phyloP scores from a whole-genome alignment of 2,329 filamentous ascomycete genomes.

The Dactylellina leptospora region DNA sequence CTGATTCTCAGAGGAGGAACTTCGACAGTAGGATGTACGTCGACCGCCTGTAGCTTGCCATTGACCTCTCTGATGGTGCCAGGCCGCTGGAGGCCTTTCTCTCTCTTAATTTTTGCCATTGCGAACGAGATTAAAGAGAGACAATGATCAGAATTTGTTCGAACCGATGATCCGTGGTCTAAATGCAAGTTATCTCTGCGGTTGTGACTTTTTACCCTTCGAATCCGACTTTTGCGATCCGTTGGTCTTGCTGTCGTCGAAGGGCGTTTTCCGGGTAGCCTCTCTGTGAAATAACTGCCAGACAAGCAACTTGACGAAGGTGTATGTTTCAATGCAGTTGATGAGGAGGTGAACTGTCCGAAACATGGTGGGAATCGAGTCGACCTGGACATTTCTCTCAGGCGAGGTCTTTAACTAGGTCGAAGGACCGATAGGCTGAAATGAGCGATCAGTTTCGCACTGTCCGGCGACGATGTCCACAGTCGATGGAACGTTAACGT shows the following conservation, averaged over 20 bases:
- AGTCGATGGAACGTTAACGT: too few relatives aligned
- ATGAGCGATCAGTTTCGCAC: too few relatives aligned
- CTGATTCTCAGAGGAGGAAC: conserved; percentile 1
- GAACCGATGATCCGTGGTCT: too few relatives aligned
- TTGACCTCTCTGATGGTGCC: conserved; percentile 21
- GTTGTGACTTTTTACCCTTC: too few relatives aligned
- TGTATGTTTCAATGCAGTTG: conserved; percentile 48
- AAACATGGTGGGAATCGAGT: conserved; percentile 28
- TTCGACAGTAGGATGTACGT: conserved; percentile 21
- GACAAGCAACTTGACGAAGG: conserved; percentile 47
- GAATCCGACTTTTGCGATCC: conserved; percentile 6
- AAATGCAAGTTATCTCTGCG: too few relatives aligned
- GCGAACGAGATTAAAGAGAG: too few relatives aligned
- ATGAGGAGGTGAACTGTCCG: conserved; percentile 43
- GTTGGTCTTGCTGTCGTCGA: conserved; percentile 19
- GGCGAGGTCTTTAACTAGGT: background rate
- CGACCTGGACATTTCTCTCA: background rate
- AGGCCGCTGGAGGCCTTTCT: too few relatives aligned
- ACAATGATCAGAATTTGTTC: too few relatives aligned
- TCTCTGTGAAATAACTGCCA: conserved; percentile 34
- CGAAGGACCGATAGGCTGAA: conserved; percentile 1
- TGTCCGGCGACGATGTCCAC: too few relatives aligned
- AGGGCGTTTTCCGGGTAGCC: conserved; percentile 34
- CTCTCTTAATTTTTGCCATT: too few relatives aligned
- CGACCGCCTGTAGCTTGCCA: conserved; percentile 22